These are phyloP conservation scores for Trypanosomatidae sp. DNA, from an alignment of 208 protist genomes.

Conservation along the genomic window DNA sequence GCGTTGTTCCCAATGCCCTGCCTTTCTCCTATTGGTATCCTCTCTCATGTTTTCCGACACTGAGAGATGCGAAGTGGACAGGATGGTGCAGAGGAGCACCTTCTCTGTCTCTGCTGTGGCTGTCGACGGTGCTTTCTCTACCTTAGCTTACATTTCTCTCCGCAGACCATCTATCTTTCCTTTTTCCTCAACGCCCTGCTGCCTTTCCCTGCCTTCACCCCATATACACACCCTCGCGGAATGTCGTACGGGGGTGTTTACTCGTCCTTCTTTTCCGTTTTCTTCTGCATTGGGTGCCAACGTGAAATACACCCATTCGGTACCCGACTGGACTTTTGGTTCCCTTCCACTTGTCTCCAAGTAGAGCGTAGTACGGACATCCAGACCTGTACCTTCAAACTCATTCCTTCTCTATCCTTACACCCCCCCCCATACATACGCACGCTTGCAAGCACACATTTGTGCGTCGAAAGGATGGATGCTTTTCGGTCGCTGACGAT, in stretches of 20 bases:
- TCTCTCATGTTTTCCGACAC: background rate
- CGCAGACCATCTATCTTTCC: background rate
- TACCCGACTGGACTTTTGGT: background rate
- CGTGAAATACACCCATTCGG: background rate
- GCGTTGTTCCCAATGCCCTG: background rate
- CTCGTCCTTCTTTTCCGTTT: background rate
- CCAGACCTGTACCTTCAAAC: background rate
- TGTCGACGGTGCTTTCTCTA: background rate
- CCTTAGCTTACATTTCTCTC: background rate
- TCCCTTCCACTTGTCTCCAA: background rate
- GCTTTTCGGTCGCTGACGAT: conserved; percentile 63
- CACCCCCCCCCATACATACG: background rate
- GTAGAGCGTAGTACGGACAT: background rate
- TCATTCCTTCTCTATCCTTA: background rate
- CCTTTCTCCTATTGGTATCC: background rate
- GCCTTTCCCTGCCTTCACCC: background rate
- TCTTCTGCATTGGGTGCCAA: background rate
- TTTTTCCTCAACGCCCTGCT: background rate
- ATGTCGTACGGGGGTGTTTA: background rate
- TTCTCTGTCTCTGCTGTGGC: background rate
- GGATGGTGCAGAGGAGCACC: background rate
- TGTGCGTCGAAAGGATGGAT: conserved; percentile 35
- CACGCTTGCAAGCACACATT: background rate
- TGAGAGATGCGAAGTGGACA: background rate
- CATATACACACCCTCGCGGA: background rate